Conservation (phyloP, 2,329 filamentous ascomycete species). For the Calonectria honghensis region DNA sequence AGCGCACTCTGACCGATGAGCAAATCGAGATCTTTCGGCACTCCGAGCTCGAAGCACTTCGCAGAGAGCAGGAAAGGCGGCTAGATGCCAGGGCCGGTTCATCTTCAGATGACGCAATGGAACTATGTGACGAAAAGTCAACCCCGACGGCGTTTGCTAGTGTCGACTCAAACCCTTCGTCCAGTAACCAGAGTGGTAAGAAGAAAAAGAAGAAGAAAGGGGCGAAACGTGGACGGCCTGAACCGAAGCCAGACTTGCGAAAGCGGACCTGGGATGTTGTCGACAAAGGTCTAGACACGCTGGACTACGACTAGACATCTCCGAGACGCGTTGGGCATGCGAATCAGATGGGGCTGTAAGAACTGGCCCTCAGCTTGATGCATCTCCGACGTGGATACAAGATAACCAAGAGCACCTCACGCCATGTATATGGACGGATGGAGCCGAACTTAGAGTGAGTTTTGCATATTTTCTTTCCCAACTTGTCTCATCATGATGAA, state of each 20-base stretch:
- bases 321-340: not conserved
- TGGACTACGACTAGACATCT: slow-evolving; percentile 73
- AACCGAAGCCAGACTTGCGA: slow-evolving; percentile 76
- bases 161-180: slow-evolving; percentile 33
- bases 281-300: slow-evolving; percentile 74
- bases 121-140: slow-evolving; percentile 36
- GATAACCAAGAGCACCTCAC: not conserved
- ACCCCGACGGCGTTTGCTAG: slow-evolving; percentile 37
- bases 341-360: not conserved
- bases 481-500: slow-evolving; percentile 81
- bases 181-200: slow-evolving; percentile 50
- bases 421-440: slow-evolving; percentile 4
- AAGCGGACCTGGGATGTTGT: slow-evolving; percentile 82
- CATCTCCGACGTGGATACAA: not conserved
- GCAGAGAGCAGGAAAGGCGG: slow-evolving; percentile 69
- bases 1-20: slow-evolving; percentile 92
- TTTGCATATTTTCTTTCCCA: slow-evolving; percentile 10
- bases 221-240: slow-evolving; percentile 62
- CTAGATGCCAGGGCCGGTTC: slow-evolving; percentile 20
- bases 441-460: slow-evolving; percentile 41
- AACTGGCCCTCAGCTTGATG: not conserved
- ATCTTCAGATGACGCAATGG: slow-evolving; percentile 45
- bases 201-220: slow-evolving; percentile 61
- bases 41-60: slow-evolving; percentile 85
- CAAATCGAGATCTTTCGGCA: slow-evolving; percentile 94